Conservation (phyloP, 306 rosid species). For the Cercis canadensis region DNA sequence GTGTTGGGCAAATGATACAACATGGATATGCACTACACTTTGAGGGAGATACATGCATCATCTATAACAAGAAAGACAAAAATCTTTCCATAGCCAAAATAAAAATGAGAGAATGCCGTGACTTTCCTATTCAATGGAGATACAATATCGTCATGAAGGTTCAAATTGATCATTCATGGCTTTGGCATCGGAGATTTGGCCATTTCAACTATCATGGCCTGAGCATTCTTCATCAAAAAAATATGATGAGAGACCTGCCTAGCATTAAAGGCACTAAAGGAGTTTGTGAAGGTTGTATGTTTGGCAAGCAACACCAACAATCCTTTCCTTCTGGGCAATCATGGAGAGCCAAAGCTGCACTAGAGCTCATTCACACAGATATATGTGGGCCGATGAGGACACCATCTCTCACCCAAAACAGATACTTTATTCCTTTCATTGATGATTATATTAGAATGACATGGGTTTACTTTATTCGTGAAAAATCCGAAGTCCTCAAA, state of each 20-base stretch:
- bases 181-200: background rate
- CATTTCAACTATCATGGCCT: background rate
- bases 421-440: background rate
- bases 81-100: background rate
- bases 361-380: background rate
- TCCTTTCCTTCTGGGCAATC: background rate
- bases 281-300: conserved; percentile 9
- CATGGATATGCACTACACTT: background rate
- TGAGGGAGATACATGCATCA: too few species aligned
- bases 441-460: background rate
- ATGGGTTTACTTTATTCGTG: background rate
- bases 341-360: background rate
- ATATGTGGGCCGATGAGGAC: background rate
- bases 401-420: background rate
- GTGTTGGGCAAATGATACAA: background rate
- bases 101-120: background rate
- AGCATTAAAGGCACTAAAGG: background rate
- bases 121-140: background rate
- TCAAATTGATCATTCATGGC: too few species aligned
- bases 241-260: background rate
- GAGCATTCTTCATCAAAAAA: background rate
- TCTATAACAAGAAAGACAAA: background rate
- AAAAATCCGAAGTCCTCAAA: background rate
- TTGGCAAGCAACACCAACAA: too few species aligned
- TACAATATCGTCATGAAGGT: background rate